These are phyloP conservation scores for Oryza australiensis DNA, from an alignment of 176 grass and related monocot species.

Conservation along the genomic window DNA sequence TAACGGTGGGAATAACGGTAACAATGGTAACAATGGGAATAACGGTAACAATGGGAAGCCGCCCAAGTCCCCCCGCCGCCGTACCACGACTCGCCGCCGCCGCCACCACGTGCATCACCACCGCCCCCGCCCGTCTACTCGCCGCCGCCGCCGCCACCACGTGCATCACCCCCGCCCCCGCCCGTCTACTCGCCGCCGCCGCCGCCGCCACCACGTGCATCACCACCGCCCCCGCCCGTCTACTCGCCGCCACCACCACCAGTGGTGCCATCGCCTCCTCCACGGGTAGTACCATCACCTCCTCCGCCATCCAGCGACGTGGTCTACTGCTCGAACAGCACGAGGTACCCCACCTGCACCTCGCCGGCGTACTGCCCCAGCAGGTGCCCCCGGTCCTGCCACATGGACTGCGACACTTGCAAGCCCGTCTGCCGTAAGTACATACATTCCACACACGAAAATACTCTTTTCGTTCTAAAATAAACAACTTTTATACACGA, in stretches of 20 bases:
- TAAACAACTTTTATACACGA: too few species aligned
- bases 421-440: not conserved
- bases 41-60: too few species aligned
- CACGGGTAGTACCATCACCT: not conserved
- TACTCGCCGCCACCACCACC: too few species aligned
- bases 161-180: not conserved
- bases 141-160: too few species aligned
- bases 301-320: slow-evolving; percentile 5
- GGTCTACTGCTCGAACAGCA: slow-evolving; percentile 16
- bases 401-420: slow-evolving; percentile 31
- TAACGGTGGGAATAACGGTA: too few species aligned
- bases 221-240: too few species aligned
- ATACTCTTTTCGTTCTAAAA: too few species aligned
- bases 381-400: slow-evolving; percentile 5
- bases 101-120: too few species aligned
- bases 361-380: slow-evolving; percentile 10
- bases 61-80: not conserved
- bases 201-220: too few species aligned
- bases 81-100: not conserved
- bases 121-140: not conserved
- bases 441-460: not conserved
- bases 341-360: not conserved
- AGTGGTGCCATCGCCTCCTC: not conserved
- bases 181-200: too few species aligned
- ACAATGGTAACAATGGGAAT: too few species aligned